Percentiles rank a stretch among this genome's conserved stretches.
phyloP scores from a whole-genome alignment of 192 early-diverging fungal genomes.

The Podila epigama region DNA sequence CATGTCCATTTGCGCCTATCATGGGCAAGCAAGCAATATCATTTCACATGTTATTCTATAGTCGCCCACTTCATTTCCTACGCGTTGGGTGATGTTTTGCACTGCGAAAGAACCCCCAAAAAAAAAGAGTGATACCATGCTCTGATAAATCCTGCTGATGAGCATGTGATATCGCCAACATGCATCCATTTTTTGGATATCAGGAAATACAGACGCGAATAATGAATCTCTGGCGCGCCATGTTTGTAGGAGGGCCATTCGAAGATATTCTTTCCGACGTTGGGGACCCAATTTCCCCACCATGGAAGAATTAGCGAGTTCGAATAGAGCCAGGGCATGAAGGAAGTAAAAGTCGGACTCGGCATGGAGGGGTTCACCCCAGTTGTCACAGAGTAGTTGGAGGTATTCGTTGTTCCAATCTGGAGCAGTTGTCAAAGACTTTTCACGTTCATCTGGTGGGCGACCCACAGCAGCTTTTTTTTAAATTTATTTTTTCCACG shows the following conservation, averaged over 20 bases:
- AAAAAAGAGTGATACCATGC: neutral
- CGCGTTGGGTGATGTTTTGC: no score
- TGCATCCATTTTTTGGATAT: neutral
- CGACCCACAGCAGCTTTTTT: conserved; percentile 8
- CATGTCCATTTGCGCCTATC: neutral
- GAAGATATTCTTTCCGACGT: conserved; percentile 5
- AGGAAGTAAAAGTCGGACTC: conserved; percentile 25
- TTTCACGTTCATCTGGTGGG: conserved; percentile 26
- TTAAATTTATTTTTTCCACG: no score
- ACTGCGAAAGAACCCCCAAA: no score
- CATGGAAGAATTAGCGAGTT: conserved; percentile 7
- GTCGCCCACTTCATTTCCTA: no score
- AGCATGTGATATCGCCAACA: conserved; percentile 30
- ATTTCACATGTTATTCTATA: no score
- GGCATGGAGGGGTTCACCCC: conserved; percentile 17
- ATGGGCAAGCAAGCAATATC: neutral
- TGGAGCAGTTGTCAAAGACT: conserved; percentile 2
- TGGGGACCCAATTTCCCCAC: conserved; percentile 8
- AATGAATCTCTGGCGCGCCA: conserved; percentile 3
- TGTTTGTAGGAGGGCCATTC: conserved; percentile 13
- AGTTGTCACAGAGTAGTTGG: neutral
- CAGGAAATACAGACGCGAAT: no score
- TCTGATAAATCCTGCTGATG: conserved; percentile 12
- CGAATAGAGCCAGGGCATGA: conserved; percentile 10
- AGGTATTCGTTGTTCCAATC: conserved; percentile 27